Conservation (phyloP, 2,329 filamentous ascomycete species). For the Cadophora sp. region DNA sequence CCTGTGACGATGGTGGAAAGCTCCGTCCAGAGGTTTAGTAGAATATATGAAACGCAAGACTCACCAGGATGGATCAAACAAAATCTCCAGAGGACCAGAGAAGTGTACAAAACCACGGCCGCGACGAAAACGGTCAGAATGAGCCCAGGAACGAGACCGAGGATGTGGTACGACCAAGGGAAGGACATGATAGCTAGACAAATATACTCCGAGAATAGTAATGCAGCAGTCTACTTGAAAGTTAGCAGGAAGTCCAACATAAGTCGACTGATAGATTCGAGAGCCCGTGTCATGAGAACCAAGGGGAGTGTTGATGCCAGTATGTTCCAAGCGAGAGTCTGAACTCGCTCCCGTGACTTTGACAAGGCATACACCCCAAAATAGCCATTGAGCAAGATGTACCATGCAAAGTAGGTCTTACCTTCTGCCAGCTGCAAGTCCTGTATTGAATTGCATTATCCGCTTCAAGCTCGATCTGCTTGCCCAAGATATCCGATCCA, state of each 20-base stretch:
- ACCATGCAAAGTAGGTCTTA: conserved; percentile 42
- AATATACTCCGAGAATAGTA: conserved; percentile 96
- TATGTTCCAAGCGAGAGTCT: background rate
- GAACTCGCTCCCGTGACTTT: background rate
- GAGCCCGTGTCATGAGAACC: background rate
- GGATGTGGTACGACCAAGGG: conserved; percentile 87
- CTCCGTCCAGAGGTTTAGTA: background rate
- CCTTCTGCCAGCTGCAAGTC: conserved; percentile 93
- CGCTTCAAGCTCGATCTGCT: conserved; percentile 79
- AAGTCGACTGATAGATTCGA: too few species aligned
- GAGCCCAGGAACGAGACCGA: conserved; percentile 85
- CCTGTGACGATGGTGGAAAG: background rate
- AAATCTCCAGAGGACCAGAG: conserved; percentile 77
- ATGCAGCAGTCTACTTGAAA: conserved; percentile 71
- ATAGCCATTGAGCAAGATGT: background rate
- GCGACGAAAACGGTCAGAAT: conserved; percentile 85
- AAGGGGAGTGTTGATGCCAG: background rate
- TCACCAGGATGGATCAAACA: conserved; percentile 79
- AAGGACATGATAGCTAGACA: conserved; percentile 95
- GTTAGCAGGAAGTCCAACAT: background rate
- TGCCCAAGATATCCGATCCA: conserved; percentile 48
- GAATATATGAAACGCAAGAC: background rate
- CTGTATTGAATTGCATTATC: conserved; percentile 87
- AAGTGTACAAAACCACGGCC: conserved; percentile 82
- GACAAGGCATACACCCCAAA: background rate